Base-by-base conservation (phyloP, 139 green algal species). In the Auxenochlorella pyrenoidosa region DNA sequence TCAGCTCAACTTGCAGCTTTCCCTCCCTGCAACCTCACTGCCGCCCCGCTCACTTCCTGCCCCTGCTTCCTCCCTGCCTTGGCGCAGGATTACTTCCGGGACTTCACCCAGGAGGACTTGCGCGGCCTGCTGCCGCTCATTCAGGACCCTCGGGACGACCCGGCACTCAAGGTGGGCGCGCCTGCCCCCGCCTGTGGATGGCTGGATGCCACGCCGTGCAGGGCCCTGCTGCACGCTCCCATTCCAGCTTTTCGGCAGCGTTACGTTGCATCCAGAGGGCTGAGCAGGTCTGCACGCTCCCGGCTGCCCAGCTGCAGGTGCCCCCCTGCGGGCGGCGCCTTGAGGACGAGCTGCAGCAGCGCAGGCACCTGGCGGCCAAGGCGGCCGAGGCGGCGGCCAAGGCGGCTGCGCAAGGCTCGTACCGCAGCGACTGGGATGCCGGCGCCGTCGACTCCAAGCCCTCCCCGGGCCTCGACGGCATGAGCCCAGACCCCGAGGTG, bases 21-120 rank as follows among this genome's bases (percentile, higher is more conserved):
- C 63, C 63, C 24, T 36, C 54, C 54, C 16, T 63, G 54, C 13
- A 22, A 63, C 18, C 16, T 22, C 54, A 63, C 54, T 22, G 15
- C 54, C 13, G 13, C 54, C 22, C 54, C 18, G 54, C 18, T 22
- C 63, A 16, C 63, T 40, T 15, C 68, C 16, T 12, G n/a, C n/a
- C 68, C n/a, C 68, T 26, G 5, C 72, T 40, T 40, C 13, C 43
- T 81, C 21, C 76, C 4, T 71, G 32, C 34, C 3, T 24, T 41
- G 28, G 21, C 51, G 68, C 91, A 97, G 93, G 95, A 96, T 38
- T 96, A 95, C 89, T 97, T 97, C 81, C 88, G 95, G 0, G 92
- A 96, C 66, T 82, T 96, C 8, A 95, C 92, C 5, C 87, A 88
- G n/a, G 94, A 97, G 63, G 95, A 97, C 73, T 43, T 97, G 16